Base-by-base conservation (phyloP, 2,329 filamentous ascomycete species). In the Aspergillus piperis region DNA sequence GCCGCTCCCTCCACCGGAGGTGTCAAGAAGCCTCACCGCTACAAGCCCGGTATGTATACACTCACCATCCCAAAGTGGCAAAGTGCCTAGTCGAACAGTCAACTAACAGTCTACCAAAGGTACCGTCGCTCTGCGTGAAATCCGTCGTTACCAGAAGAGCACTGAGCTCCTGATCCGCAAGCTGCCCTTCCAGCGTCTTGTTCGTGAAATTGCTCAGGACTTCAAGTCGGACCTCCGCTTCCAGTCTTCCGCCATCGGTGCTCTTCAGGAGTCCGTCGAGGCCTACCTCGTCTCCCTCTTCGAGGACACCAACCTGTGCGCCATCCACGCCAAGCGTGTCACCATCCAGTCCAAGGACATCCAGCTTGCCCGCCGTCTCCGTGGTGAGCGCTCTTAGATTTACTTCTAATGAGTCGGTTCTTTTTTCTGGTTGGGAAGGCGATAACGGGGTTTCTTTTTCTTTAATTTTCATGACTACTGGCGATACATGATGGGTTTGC, bases 291-390 rank as follows among this genome's bases (percentile, higher is more conserved):
- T 98, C 81, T 96, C 93, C 48, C 89, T 98, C 68, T 98, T 98
- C 73, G 93, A 98, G 82, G 94, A 98, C 78, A 97, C 94, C 83
- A 98, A 98, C 85, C 84, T 96, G 56, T 98, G 94, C 83, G 94
- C 95, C 76, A 96, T 98, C 80, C 95, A 98, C 83, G 94, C 95
- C 82, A 98, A 98, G 88, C 92, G 95, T 84, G 95, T 98, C 76
- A 98, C 94, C 75, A 98, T 98, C 82, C 94, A 82, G 76, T 80
- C 78, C 81, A 97, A 97, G 86, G 94, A 97, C 74, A 97, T 98
- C 77, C 94, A 98, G 83, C 88, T 98, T 54, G 93, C 94, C 74
- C 90, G 95, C 71, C 91, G 95, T 75, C 91, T 99, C 76, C 91
- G 95, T 75, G 95, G 95, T 70, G 93, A 95, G 85, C 90, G 91